These are phyloP conservation scores for Nemania sp. DNA, from an alignment of 2,329 filamentous ascomycete genomes.

Conservation along the genomic window DNA sequence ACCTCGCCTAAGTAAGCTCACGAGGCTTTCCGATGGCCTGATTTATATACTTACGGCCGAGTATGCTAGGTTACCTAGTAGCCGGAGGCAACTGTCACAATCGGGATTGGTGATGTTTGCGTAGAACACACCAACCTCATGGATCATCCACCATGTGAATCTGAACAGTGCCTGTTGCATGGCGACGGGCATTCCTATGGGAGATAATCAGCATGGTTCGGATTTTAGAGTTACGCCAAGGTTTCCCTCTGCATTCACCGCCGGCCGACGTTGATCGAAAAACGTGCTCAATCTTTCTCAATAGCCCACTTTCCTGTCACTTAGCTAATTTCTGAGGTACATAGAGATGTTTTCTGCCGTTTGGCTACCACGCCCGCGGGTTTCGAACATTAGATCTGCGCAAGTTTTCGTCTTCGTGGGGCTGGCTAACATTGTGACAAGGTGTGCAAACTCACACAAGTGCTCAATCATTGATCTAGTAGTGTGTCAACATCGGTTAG, in stretches of 20 bases:
- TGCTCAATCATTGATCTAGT: too few species aligned
- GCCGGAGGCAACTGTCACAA: neutral
- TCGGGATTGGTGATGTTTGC: neutral
- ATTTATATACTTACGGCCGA: neutral
- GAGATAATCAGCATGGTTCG: neutral
- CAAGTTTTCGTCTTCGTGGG: constrained; percentile 1
- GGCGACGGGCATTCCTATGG: neutral
- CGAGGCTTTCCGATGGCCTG: neutral
- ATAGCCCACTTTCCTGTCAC: constrained; percentile 7
- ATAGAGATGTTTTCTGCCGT: neutral
- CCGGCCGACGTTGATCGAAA: constrained; percentile 20
- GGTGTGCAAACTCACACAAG: too few species aligned
- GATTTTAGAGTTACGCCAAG: constrained; percentile 7
- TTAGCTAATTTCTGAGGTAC: neutral
- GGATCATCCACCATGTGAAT: neutral
- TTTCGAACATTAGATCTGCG: constrained; percentile 1
- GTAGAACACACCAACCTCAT: neutral
- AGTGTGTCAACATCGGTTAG: too few species aligned
- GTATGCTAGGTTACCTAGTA: constrained; percentile 2
- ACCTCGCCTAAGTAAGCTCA: neutral
- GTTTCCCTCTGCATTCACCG: constrained; percentile 19
- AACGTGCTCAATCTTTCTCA: constrained; percentile 43
- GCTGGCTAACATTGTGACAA: neutral
- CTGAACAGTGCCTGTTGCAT: neutral
- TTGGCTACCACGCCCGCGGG: neutral